A percentile compares a stretch with the other conserved stretches of the same genome.
Conservation (phyloP, 2,329 filamentous ascomycete genomes). For the Curvularia sp. region DNA sequence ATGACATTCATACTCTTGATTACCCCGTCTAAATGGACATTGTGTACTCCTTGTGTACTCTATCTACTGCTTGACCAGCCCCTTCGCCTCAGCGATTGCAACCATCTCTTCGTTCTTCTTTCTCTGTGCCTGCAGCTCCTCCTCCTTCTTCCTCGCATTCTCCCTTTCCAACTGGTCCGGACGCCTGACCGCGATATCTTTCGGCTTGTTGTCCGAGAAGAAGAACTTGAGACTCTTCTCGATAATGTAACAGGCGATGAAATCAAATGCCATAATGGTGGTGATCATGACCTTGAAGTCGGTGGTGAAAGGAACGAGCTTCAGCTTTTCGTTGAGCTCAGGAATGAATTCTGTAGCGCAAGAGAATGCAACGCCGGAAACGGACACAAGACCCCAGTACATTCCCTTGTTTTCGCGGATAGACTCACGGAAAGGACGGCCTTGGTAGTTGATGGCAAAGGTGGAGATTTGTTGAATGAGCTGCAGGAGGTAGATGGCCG, state of each 20-base stretch:
- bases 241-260: conserved; percentile 82
- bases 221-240: conserved; percentile 83
- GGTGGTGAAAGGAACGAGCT: conserved; percentile 84
- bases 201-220: conserved; percentile 91
- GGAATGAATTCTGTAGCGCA: conserved; percentile 96
- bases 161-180: conserved; percentile 87
- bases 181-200: conserved; percentile 87
- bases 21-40: conserved; percentile 3
- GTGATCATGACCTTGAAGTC: conserved; percentile 93
- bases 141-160: conserved; percentile 69
- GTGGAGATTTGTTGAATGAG: conserved; percentile 99
- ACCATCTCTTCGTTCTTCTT: conserved; percentile 46
- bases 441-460: conserved; percentile 99
- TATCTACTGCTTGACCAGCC: conserved; percentile 16
- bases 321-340: conserved; percentile 92
- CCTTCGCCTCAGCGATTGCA: conserved; percentile 32
- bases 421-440: conserved; percentile 93
- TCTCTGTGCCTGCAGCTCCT: conserved; percentile 52
- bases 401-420: conserved; percentile 96
- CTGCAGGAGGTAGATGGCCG: conserved; percentile 93
- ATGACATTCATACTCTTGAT: conserved; percentile 5
- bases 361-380: conserved; percentile 88
- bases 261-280: conserved; percentile 84
- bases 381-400: conserved; percentile 94
- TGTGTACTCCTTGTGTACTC: neutral